A percentile compares a stretch with the other conserved stretches of the same genome.
phyloP scores from a whole-genome alignment of 257 asterid genomes.

The Salvia hispanica region DNA sequence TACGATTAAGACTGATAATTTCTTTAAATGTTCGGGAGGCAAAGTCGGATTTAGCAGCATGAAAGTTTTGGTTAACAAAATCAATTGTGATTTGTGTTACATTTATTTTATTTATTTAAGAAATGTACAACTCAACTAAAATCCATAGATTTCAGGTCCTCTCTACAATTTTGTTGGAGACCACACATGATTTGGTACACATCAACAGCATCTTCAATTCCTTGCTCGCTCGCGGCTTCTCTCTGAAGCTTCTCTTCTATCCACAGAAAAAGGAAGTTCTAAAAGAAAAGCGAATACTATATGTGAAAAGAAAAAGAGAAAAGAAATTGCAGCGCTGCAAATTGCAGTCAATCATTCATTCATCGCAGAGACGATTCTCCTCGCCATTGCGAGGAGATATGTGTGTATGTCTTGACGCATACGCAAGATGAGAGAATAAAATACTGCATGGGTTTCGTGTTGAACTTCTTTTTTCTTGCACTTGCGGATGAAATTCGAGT shows the following conservation, averaged over 20 bases:
- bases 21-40: too few species aligned
- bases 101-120: too few species aligned
- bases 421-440: slow-evolving; percentile 14
- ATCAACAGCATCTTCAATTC: slow-evolving; percentile 22
- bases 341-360: too few species aligned
- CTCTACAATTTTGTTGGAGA: neutral
- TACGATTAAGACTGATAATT: too few species aligned
- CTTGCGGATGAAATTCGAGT: slow-evolving; percentile 24
- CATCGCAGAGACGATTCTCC: slow-evolving; percentile 31
- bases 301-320: neutral
- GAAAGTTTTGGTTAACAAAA: too few species aligned
- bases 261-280: neutral
- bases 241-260: slow-evolving; percentile 9
- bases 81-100: too few species aligned
- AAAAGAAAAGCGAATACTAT: neutral
- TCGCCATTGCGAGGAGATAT: slow-evolving; percentile 31
- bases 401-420: slow-evolving; percentile 13
- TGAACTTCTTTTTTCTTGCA: slow-evolving; percentile 12
- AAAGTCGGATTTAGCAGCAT: too few species aligned
- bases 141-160: neutral
- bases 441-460: slow-evolving; percentile 31
- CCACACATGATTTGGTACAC: neutral
- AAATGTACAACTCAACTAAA: neutral
- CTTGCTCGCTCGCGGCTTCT: neutral
- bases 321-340: neutral